phyloP scores from a whole-genome alignment of 306 rosid genomes.

The Cercis canadensis region DNA sequence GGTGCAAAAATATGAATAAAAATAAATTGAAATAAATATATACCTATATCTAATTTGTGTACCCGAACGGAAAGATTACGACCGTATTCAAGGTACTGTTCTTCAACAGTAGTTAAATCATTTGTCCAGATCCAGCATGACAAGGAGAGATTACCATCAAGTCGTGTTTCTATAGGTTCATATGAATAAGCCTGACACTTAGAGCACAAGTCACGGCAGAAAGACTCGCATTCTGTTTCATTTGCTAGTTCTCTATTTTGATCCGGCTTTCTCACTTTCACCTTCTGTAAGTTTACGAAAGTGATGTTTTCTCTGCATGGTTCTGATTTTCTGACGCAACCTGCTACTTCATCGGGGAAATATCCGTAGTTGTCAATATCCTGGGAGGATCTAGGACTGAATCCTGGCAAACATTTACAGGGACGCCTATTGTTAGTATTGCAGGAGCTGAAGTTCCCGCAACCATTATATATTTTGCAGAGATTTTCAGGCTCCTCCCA shows the following conservation, averaged over 20 bases:
- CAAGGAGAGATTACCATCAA: rapidly evolving
- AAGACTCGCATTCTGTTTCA: conserved; percentile 34
- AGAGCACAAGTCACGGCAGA: conserved; percentile 14
- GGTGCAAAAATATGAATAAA: no score
- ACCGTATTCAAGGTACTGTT: not conserved
- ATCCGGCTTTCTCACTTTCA: not conserved
- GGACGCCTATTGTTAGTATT: not conserved
- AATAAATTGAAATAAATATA: not conserved
- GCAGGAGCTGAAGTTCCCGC: conserved; percentile 51
- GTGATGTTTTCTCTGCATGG: not conserved
- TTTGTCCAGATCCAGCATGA: conserved; percentile 35
- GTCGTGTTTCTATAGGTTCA: no score
- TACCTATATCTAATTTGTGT: not conserved
- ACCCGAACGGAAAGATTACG: conserved; percentile 29
- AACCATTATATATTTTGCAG: conserved; percentile 32
- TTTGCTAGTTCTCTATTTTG: rapidly evolving
- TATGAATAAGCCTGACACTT: conserved; percentile 50
- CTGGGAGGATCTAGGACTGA: not conserved
- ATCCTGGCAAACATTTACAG: conserved; percentile 64
- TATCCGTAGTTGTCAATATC: not conserved
- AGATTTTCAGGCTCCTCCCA: conserved; percentile 29
- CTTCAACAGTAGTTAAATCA: conserved; percentile 32
- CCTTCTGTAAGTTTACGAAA: conserved; percentile 37
- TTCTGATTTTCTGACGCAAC: conserved; percentile 28
- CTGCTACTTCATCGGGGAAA: conserved; percentile 5